Base-by-base conservation (phyloP, 2,329 filamentous ascomycete genomes). In the Sporothrix schenckii region DNA sequence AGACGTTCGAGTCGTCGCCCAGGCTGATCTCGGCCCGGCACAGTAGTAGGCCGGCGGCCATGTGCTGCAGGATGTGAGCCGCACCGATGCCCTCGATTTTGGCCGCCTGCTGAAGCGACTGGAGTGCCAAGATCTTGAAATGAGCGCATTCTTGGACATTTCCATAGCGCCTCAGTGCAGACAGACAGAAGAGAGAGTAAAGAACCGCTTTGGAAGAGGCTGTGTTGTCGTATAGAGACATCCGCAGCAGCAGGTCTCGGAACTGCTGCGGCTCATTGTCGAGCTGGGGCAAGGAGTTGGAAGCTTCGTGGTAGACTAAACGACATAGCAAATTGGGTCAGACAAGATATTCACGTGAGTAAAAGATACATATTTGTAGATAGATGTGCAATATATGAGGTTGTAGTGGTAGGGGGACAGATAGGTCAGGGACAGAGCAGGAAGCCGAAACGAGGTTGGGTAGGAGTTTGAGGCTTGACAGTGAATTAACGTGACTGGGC, bases 261-360 rank as follows among this genome's bases (percentile, higher is more conserved):
- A 72, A 70, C 63, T 68, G 27, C 14, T 54, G 9, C 13, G 71
- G 70, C 50, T 71, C 63, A 21, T 24, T 50, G 39, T 72, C 72
- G 2, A 73, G 53, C 14, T 72, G 71, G 1, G 72, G 72, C 7
- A 72, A 49, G 7, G 69, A 68, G n/a, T 41, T 53, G 44, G 69
- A 66, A 1, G 69, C 71, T 21, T 72, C 71, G n/a, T 73, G 27
- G 60, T 71, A 72, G 71, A 72, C 71, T 72, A 21, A 16, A 7
- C 4, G 24, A 52, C 9, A 13, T 6, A 16, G 9, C 4, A 30
- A 21, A 47, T 16, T 24, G n/a, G 9, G 39, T 63, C 13, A 63
- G 58, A 47, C 11, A 27, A 0, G 41, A 6, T 5, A 34, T 16
- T 10, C n/a, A 24, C n/a, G 24, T 53, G 3, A 19, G 13, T 3